These are phyloP conservation scores for Collybia nuda DNA, from an alignment of 768 basidiomycete species.

Conservation along the genomic window DNA sequence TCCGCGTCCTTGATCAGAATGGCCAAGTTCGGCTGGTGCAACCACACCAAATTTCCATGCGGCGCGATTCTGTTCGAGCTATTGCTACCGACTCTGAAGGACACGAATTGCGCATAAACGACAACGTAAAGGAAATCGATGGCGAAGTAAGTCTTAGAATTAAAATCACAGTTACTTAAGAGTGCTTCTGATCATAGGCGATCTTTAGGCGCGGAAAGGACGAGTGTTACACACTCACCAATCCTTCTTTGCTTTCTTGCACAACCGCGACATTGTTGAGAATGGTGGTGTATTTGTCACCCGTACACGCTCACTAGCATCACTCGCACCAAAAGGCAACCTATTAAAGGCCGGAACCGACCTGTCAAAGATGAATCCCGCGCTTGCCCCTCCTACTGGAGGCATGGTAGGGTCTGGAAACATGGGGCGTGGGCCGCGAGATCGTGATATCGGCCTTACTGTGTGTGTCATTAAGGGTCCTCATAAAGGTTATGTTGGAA, in stretches of 20 bases:
- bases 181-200: conserved; percentile 6
- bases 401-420: conserved; percentile 80
- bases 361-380: conserved; percentile 91
- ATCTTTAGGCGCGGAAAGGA: conserved; percentile 73
- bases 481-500: conserved; percentile 87
- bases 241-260: conserved; percentile 90
- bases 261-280: conserved; percentile 87
- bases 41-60: conserved; percentile 93
- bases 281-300: conserved; percentile 96
- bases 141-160: conserved; percentile 67
- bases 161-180: neutral
- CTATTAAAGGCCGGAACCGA: conserved; percentile 67
- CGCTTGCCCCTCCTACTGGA: conserved; percentile 59
- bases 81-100: conserved; percentile 91
- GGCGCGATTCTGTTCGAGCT: conserved; percentile 75
- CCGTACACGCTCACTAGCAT: conserved; percentile 77
- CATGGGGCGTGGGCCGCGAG: conserved; percentile 79
- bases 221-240: conserved; percentile 92
- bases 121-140: conserved; percentile 90
- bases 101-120: conserved; percentile 82
- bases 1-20: conserved; percentile 95
- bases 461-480: conserved; percentile 86
- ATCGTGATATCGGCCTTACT: conserved; percentile 75
- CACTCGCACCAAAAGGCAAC: conserved; percentile 84
- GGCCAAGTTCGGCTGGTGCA: conserved; percentile 86